Evolutionary conservation across 176 grass and related monocot genomes (phyloP).

Genomic region (Alloteropsis semialata): DNA sequence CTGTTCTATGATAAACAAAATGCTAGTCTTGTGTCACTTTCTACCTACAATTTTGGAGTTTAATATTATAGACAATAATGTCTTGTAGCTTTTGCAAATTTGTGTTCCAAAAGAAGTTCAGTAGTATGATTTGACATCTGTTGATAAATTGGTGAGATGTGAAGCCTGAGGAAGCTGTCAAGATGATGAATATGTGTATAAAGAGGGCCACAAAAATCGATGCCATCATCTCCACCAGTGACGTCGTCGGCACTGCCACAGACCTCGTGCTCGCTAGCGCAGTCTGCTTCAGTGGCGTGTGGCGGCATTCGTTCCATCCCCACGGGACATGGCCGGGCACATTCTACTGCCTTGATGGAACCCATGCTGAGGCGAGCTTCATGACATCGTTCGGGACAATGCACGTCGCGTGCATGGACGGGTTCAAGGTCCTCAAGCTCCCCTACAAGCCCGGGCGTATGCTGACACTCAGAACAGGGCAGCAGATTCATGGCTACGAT

Average conservation of each 20-base stretch:
- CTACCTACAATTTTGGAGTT: too few relatives aligned
- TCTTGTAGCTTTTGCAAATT: too few relatives aligned
- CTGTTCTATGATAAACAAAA: too few relatives aligned
- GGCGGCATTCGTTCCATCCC: neutral
- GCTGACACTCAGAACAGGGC: too few relatives aligned
- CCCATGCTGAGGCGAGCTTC: neutral
- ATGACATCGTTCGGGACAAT: accelerated
- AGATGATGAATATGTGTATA: neutral
- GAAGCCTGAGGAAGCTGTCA: neutral
- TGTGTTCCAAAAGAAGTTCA: too few relatives aligned
- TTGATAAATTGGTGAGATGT: neutral
- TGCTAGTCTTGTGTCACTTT: too few relatives aligned
- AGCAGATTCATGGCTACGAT: too few relatives aligned
- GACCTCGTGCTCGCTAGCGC: slow-evolving; percentile 11
- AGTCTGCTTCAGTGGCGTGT: slow-evolving; percentile 2
- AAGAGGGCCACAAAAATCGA: neutral
- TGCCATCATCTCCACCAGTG: neutral
- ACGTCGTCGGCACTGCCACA: neutral
- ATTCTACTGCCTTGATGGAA: neutral
- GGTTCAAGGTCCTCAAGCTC: slow-evolving; percentile 21
- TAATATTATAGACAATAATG: too few relatives aligned
- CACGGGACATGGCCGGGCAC: accelerated
- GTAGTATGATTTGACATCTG: too few relatives aligned
- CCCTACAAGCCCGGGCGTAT: neutral
- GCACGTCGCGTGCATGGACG: neutral